phyloP scores from a whole-genome alignment of 805 yeast species.

The Starmerella etchellsii region DNA sequence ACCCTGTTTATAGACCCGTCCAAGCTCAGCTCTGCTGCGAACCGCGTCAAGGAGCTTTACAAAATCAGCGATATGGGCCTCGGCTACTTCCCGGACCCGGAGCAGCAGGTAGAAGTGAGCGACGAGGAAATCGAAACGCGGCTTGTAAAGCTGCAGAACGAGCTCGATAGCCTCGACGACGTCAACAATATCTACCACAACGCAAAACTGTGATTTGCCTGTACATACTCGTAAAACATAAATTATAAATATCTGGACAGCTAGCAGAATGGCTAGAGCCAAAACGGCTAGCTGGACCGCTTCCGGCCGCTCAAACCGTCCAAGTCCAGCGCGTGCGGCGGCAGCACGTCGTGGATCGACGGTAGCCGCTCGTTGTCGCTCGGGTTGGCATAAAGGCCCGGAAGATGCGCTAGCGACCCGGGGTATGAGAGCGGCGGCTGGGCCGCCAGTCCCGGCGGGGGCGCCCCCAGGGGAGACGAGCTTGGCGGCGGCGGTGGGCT shows the following conservation, averaged over 20 bases:
- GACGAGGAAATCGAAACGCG: slow-evolving; percentile 40
- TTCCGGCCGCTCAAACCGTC: too few species aligned
- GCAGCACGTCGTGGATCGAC: slow-evolving; percentile 5
- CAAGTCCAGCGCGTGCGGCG: slow-evolving; percentile 6
- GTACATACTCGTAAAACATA: background rate
- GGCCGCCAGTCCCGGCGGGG: too few species aligned
- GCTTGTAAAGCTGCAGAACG: slow-evolving; percentile 44
- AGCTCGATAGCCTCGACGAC: slow-evolving; percentile 70
- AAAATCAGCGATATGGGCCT: slow-evolving; percentile 59
- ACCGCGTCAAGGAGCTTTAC: slow-evolving; percentile 42
- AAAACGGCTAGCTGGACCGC: too few species aligned
- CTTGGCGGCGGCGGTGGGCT: too few species aligned
- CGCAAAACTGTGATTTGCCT: slow-evolving; percentile 7
- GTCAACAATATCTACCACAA: slow-evolving; percentile 71
- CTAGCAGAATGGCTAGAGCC: background rate
- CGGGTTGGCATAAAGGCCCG: background rate
- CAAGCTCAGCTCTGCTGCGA: slow-evolving; percentile 50
- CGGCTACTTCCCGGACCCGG: slow-evolving; percentile 55
- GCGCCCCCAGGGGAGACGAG: too few species aligned
- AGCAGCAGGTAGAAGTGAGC: slow-evolving; percentile 41
- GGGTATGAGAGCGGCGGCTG: too few species aligned
- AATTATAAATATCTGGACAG: background rate
- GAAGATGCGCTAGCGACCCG: too few species aligned
- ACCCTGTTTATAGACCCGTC: slow-evolving; percentile 52
- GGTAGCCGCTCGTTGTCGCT: background rate